phyloP scores from a whole-genome alignment of 1,284 basidiomycete species.

The Leccinum ponderosum region DNA sequence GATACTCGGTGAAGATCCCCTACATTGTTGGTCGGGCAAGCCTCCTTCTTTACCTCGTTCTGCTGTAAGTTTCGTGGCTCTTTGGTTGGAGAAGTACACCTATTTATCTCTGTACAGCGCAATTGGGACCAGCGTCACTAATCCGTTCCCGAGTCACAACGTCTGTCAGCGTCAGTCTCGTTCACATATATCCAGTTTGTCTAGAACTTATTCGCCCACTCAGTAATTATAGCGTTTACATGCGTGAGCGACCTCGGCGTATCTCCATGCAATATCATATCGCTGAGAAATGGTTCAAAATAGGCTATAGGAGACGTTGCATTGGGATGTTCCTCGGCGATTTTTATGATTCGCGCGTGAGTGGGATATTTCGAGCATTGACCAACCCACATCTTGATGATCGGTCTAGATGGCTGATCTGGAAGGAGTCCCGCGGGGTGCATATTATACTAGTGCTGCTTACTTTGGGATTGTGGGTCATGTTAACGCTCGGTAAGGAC shows the following conservation, averaged over 20 bases:
- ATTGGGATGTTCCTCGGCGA: slow-evolving; percentile 24
- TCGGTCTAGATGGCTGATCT: slow-evolving; percentile 25
- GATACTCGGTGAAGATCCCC: slow-evolving; percentile 15
- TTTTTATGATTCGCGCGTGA: slow-evolving; percentile 29
- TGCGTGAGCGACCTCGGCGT: slow-evolving; percentile 3
- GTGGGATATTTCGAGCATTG: background rate
- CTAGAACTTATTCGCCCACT: background rate
- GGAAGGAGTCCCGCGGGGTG: slow-evolving; percentile 17
- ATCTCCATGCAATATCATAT: background rate
- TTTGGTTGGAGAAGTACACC: background rate
- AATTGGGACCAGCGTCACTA: background rate
- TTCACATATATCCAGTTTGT: background rate
- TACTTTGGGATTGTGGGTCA: slow-evolving; percentile 17
- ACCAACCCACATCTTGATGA: background rate
- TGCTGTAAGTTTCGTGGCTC: slow-evolving; percentile 8
- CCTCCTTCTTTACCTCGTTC: slow-evolving; percentile 13
- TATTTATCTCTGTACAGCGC: slow-evolving; percentile 7
- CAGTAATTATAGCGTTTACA: slow-evolving; percentile 2
- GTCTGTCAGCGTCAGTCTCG: slow-evolving; percentile 17
- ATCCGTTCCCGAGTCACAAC: background rate
- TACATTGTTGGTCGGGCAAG: slow-evolving; percentile 17
- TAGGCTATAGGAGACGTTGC: slow-evolving; percentile 8
- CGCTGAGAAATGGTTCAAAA: background rate
- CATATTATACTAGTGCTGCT: slow-evolving; percentile 13
- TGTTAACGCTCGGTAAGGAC: slow-evolving; percentile 15